Percentiles rank a stretch among this genome's conserved stretches.
Evolutionary conservation across 169 alveolate genomes (phyloP).

Genomic region (Plasmodium malariae): DNA sequence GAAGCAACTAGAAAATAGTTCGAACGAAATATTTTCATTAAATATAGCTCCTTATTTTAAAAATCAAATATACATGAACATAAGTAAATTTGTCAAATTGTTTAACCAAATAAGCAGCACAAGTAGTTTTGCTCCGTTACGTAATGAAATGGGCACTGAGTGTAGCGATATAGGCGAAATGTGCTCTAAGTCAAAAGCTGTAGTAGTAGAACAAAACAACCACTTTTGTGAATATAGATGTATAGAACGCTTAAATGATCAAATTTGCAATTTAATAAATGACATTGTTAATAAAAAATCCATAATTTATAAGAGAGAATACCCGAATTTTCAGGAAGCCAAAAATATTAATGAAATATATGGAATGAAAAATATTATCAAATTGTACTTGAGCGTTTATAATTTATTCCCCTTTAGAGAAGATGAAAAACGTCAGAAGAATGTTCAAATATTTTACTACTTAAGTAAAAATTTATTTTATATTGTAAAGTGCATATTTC

Average conservation of each 20-base stretch:
- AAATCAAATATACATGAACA: conserved; percentile 1
- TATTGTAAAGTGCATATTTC: conserved; percentile 29
- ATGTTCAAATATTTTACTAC: conserved; percentile 22
- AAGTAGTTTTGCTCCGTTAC: too few relatives aligned
- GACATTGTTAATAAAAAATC: conserved; percentile 26
- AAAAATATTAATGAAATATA: conserved; percentile 49
- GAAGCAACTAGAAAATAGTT: neutral
- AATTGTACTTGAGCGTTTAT: conserved; percentile 4
- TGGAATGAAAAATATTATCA: conserved; percentile 26
- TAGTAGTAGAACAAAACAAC: neutral
- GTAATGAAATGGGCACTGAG: too few relatives aligned
- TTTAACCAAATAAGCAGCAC: conserved; percentile 14
- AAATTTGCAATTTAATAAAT: conserved; percentile 16
- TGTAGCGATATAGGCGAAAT: too few relatives aligned
- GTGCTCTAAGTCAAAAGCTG: too few relatives aligned
- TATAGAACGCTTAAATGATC: conserved; percentile 29
- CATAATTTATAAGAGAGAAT: conserved; percentile 51
- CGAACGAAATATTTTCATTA: conserved; percentile 20
- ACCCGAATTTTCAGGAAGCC: conserved; percentile 57
- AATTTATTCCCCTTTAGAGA: neutral
- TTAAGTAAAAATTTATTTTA: conserved; percentile 62
- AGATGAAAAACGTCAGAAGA: neutral
- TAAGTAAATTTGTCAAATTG: conserved; percentile 1
- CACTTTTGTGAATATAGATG: neutral
- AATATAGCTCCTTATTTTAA: conserved; percentile 46